Percentiles rank a stretch among this genome's conserved stretches.
Evolutionary conservation across 1,139 yeast species (phyloP).

Genomic region (Candida sanyaensis): DNA sequence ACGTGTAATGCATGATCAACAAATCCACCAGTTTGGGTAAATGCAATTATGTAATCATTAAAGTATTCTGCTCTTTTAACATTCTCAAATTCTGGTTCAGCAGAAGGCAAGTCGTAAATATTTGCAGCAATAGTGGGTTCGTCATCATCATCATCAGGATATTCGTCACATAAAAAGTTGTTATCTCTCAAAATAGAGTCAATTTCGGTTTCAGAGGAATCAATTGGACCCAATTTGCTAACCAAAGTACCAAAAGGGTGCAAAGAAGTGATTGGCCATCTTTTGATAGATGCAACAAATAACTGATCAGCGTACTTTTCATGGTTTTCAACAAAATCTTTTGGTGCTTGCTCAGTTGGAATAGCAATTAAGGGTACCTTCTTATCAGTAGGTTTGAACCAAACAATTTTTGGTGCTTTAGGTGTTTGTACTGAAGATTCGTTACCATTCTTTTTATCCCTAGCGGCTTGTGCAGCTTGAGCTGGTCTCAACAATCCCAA

Average conservation of each 20-base stretch:
- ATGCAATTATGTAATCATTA: conserved; percentile 66
- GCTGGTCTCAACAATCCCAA: conserved; percentile 93
- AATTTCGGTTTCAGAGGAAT: conserved; percentile 76
- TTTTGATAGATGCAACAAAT: conserved; percentile 92
- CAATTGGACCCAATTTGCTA: conserved; percentile 81
- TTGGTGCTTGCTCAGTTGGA: conserved; percentile 98
- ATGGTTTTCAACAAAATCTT: conserved; percentile 91
- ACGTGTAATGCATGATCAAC: conserved; percentile 84
- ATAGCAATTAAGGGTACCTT: conserved; percentile 97
- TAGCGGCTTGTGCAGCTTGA: conserved; percentile 87
- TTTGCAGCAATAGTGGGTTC: conserved; percentile 13
- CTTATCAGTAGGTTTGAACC: conserved; percentile 98
- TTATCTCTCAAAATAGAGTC: conserved; percentile 91
- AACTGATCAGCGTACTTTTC: conserved; percentile 78
- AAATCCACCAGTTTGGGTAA: conserved; percentile 59
- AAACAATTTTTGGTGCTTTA: conserved; percentile 86
- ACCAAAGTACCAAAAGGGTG: conserved; percentile 97
- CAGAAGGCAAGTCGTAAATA: conserved; percentile 37
- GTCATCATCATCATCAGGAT: conserved; percentile 41
- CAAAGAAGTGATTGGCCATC: conserved; percentile 98
- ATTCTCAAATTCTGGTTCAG: conserved; percentile 35
- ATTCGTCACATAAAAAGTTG: conserved; percentile 87
- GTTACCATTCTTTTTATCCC: conserved; percentile 60
- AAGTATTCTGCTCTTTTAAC: conserved; percentile 57
- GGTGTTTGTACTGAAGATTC: conserved; percentile 51